Evolutionary conservation across 2,329 filamentous ascomycete genomes (phyloP), one percentile per base, ranked within the genome.

Genomic region (Diaporthe humulicola): DNA sequence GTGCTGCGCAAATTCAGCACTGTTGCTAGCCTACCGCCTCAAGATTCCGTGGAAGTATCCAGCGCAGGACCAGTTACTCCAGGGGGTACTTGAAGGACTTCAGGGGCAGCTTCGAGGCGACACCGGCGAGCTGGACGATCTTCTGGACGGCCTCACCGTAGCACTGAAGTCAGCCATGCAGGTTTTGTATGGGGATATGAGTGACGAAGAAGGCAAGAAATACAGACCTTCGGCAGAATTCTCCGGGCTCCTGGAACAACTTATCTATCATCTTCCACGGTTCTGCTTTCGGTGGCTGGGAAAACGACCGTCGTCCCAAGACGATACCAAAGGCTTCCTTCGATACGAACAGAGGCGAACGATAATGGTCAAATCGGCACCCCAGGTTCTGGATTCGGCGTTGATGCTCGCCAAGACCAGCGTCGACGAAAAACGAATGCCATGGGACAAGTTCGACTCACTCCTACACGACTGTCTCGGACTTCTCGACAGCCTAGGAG

Each of bases 221-320:
- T 73, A 74, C 73, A 48, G 58, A 57, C 57, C 77, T 25, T 66
- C 76, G 33, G 25, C 80, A 70, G 73, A 78, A 80, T 74, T 72
- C 10, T 77, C 79, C 40, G 78, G 79, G 1, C 84, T 87, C n/a
- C 85, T 92, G 10, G 89, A 91, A 77, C 84, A 86, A 0, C 87
- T 93, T 60, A 84, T 93, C 33, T 84, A 90, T 40, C 87, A 90
- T 71, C 88, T 90, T 75, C 91, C 91, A 17, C 87, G 90, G 3
- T 91, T 93, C 78, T 85, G 88, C 61, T 83, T 90, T 9, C 87
- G 91, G 60, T 93, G 91, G 90, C 83, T 93, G 3, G 91, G 91
- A 17, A 90, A 89, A 72, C 83, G 87, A 1, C 90, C 91, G 0
- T 84, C 83, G 6, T 85, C 86, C 17, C 86, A 87, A 45, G 86